These are phyloP conservation scores for Wickerhamomyces ciferrii DNA, from an alignment of 805 yeast species.

Conservation along the genomic window DNA sequence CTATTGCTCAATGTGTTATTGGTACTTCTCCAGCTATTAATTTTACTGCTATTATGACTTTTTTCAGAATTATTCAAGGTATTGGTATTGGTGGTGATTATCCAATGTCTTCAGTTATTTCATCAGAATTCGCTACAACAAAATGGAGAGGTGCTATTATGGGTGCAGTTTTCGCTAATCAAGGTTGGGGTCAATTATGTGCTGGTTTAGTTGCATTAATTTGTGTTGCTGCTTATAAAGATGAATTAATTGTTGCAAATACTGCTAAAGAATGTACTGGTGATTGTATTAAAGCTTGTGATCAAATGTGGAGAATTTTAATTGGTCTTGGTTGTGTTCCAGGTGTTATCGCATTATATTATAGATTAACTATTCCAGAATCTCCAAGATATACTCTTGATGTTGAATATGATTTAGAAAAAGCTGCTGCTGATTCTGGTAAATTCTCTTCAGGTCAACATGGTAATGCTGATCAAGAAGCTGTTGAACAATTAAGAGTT, in stretches of 20 bases:
- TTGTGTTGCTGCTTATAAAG: constrained; percentile 73
- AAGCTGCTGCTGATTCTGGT: constrained; percentile 51
- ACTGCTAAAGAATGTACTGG: constrained; percentile 56
- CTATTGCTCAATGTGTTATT: constrained; percentile 68
- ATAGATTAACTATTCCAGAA: constrained; percentile 91
- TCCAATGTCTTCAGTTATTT: constrained; percentile 88
- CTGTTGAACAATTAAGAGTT: constrained; percentile 38
- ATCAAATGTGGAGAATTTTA: constrained; percentile 92
- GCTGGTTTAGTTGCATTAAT: constrained; percentile 83
- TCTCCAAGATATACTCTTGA: constrained; percentile 90
- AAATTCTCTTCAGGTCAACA: constrained; percentile 43
- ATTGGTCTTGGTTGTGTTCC: constrained; percentile 91
- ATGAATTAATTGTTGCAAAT: constrained; percentile 47
- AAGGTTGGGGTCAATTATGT: constrained; percentile 91
- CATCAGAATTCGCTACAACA: constrained; percentile 89
- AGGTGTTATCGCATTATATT: constrained; percentile 78
- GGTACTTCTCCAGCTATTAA: constrained; percentile 70
- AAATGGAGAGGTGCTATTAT: constrained; percentile 98
- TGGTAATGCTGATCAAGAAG: constrained; percentile 44
- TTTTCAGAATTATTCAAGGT: constrained; percentile 86
- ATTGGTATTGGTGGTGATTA: constrained; percentile 98
- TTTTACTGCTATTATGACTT: constrained; percentile 68
- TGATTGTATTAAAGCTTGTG: constrained; percentile 71
- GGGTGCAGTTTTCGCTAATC: constrained; percentile 96
- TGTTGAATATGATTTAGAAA: constrained; percentile 52